Base-by-base conservation (phyloP, 345 rosid species). In the Durio zibethinus region DNA sequence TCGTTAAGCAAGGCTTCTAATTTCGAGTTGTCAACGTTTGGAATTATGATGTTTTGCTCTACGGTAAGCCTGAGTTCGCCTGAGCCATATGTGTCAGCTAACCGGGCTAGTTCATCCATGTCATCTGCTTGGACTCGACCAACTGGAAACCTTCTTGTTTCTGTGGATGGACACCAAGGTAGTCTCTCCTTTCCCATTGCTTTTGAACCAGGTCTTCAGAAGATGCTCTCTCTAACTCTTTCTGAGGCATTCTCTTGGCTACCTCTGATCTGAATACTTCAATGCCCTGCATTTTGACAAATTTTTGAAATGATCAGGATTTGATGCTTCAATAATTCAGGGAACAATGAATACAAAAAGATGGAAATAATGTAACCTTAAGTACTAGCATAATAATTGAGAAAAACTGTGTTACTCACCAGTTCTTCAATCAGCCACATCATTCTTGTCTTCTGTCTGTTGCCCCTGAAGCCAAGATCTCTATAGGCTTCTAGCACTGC, bases 401-500 rank as follows among this genome's bases (percentile, higher is more conserved):
- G 40, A 20, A 14, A 25, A 67, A 72, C 4, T 72, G 47, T 40
- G 38, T 73, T 16, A 78, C 96, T 87, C 83, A 96, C 99, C 62
- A 96, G 90, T 85, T 96, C 97, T 69, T 96, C 98, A 40, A 96
- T 92, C 75, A 96, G 77, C 98, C 99, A 96, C 99, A 93, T 96
- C 97, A 96, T 96, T 83, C 99, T 89, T 0, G 97, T 93, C 81
- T 84, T 96, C 69, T 93, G 99, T 79, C 98, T 83, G 82, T 92
- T 96, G 65, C 98, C 97, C 81, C 99, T 86, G 56, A 10, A 20
- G 42, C 99, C 98, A 77, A 96, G 98, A 90, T 96, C 99, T 81
- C 98, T 86, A 66, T 66, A 95, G 21, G 97, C 90, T 86, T 93
- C 97, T 5, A 93, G 80, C 43, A 93, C 84, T 16, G 99, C 98